These are phyloP conservation scores for Tulasnella sp. DNA, from an alignment of 768 basidiomycete genomes.

Conservation along the genomic window DNA sequence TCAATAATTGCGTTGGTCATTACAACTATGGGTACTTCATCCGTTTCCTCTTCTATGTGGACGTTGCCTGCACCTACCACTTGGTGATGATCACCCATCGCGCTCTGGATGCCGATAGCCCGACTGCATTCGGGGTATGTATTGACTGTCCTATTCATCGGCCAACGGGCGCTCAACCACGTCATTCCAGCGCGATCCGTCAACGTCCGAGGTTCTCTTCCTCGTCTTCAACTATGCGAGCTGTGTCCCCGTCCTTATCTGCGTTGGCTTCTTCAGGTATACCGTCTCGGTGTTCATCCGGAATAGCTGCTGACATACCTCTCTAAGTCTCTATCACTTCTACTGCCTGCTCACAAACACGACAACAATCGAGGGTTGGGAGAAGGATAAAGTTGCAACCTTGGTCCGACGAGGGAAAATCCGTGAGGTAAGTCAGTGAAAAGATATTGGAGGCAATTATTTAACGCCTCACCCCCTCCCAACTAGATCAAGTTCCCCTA, in stretches of 20 bases:
- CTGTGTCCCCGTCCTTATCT: slow-evolving; percentile 78
- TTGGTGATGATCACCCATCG: slow-evolving; percentile 72
- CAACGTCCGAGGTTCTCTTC: slow-evolving; percentile 66
- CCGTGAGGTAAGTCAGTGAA: slow-evolving; percentile 50
- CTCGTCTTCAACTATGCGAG: slow-evolving; percentile 83
- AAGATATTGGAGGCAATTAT: slow-evolving; percentile 16
- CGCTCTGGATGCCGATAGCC: slow-evolving; percentile 47
- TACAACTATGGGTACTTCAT: slow-evolving; percentile 68
- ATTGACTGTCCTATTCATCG: neutral
- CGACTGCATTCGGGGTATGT: slow-evolving; percentile 24
- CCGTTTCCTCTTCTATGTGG: slow-evolving; percentile 89
- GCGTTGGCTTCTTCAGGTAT: slow-evolving; percentile 89
- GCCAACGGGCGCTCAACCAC: neutral
- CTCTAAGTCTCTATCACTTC: slow-evolving; percentile 75
- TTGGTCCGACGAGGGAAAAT: slow-evolving; percentile 83
- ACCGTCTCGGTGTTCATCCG: slow-evolving; percentile 31
- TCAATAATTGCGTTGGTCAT: slow-evolving; percentile 92
- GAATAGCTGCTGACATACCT: slow-evolving; percentile 21
- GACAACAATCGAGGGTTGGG: slow-evolving; percentile 97
- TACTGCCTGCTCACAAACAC: slow-evolving; percentile 71
- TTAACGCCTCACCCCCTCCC: neutral
- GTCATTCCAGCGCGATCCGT: slow-evolving; percentile 46
- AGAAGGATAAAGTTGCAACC: slow-evolving; percentile 90
- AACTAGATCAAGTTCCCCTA: slow-evolving; percentile 86
- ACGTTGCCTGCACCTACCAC: slow-evolving; percentile 84